phyloP scores from a whole-genome alignment of 2,329 filamentous ascomycete genomes.

The Teratosphaeriaceae sp. region DNA sequence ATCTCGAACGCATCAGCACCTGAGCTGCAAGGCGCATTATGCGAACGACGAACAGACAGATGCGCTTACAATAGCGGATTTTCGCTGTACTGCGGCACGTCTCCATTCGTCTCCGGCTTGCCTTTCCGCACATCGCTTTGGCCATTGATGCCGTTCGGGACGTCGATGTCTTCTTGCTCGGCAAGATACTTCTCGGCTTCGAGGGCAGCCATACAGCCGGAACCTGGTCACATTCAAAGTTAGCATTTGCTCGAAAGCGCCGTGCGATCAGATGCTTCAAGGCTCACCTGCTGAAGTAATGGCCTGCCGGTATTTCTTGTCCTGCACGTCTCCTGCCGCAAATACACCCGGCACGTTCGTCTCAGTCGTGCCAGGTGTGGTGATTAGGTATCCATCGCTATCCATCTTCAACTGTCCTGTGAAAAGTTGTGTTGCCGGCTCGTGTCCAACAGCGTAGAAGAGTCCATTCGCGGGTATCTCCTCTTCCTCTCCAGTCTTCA shows the following conservation, averaged over 20 bases:
- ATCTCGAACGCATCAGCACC: slow-evolving; percentile 4
- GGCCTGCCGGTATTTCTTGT: slow-evolving; percentile 96
- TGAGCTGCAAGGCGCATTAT: not conserved
- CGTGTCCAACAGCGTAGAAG: slow-evolving; percentile 96
- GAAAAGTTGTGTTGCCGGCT: slow-evolving; percentile 84
- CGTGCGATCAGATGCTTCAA: not conserved
- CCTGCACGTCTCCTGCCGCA: slow-evolving; percentile 94
- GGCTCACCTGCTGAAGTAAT: slow-evolving; percentile 87
- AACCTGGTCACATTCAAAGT: slow-evolving; percentile 52
- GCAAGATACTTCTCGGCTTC: slow-evolving; percentile 92
- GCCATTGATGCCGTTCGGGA: slow-evolving; percentile 42
- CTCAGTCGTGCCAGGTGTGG: slow-evolving; percentile 77
- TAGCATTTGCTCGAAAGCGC: slow-evolving; percentile 5
- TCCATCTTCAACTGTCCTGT: slow-evolving; percentile 87
- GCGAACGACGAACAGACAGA: not conserved
- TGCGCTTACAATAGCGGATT: slow-evolving; percentile 54
- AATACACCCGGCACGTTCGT: slow-evolving; percentile 91
- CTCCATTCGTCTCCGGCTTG: slow-evolving; percentile 41
- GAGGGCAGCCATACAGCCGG: slow-evolving; percentile 89
- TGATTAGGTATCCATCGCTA: slow-evolving; percentile 83
- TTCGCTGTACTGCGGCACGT: slow-evolving; percentile 55
- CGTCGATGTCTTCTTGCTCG: slow-evolving; percentile 62
- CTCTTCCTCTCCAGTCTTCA: slow-evolving; percentile 67
- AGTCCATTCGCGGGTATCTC: slow-evolving; percentile 85
- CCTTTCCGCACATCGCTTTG: slow-evolving; percentile 41